Conservation (phyloP, 2,329 filamentous ascomycete species). For the Geosmithia flava region DNA sequence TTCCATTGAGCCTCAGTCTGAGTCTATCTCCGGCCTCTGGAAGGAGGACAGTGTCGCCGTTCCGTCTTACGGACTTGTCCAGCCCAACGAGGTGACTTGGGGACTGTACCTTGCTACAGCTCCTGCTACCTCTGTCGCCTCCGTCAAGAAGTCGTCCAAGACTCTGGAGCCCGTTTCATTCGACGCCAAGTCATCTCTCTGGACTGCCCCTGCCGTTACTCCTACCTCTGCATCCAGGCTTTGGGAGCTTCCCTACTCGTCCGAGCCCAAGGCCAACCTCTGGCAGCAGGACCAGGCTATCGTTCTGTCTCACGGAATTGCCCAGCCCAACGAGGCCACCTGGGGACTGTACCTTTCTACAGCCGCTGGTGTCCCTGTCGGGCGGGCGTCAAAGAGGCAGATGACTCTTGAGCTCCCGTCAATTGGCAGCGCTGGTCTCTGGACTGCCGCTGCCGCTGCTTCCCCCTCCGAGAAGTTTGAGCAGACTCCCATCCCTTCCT, state of each 20-base stretch:
- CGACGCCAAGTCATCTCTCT: no score
- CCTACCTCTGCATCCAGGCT: background rate
- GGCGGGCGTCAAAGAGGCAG: no score
- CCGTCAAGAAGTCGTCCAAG: no score
- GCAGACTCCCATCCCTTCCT: no score
- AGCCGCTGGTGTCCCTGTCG: background rate
- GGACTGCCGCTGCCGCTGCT: no score
- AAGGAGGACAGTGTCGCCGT: background rate
- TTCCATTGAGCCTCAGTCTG: background rate
- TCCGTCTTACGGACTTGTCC: background rate
- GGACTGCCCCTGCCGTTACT: no score
- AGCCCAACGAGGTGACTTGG: background rate
- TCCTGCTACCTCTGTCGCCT: background rate
- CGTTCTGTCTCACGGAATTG: background rate
- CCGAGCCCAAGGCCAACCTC: background rate
- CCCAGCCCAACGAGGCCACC: background rate
- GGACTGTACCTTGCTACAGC: background rate
- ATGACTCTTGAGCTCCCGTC: no score
- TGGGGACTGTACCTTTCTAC: background rate
- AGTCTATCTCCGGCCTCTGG: background rate
- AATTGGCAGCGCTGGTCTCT: no score
- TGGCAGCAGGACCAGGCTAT: constrained; percentile 2
- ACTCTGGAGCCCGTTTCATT: no score
- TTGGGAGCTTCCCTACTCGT: no score
- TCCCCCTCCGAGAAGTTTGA: no score